Percentiles rank a stretch among this genome's conserved stretches.
These are phyloP conservation scores for Trichophyton schoenleinii DNA, from an alignment of 2,329 filamentous ascomycete genomes.

Conservation along the genomic window DNA sequence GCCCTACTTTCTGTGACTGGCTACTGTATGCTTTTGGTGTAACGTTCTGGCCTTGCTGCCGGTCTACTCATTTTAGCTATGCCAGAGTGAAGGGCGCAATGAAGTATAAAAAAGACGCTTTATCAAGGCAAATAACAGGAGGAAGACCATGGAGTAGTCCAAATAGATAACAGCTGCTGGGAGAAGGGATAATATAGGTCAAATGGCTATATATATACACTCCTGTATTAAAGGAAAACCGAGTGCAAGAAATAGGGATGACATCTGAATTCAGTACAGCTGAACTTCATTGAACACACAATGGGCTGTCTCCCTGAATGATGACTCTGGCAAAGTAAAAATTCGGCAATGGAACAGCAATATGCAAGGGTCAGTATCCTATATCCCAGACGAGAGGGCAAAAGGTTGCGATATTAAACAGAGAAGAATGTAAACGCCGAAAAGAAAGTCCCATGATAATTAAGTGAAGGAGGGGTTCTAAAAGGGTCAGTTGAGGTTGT, in stretches of 20 bases:
- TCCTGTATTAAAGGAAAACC: neutral
- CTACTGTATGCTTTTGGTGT: no score
- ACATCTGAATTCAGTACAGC: neutral
- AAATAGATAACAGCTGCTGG: neutral
- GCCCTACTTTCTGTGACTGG: no score
- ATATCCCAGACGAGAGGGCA: neutral
- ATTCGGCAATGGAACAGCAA: neutral
- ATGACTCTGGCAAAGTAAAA: neutral
- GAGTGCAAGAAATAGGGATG: neutral
- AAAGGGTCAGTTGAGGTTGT: conserved; percentile 15
- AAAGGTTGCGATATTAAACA: neutral
- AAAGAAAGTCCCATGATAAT: neutral
- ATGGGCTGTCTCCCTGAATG: neutral
- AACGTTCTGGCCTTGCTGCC: no score
- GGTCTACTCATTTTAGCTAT: no score
- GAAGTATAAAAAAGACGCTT: no score
- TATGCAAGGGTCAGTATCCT: conserved; percentile 2
- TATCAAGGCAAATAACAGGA: no score
- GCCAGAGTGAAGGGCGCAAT: no score
- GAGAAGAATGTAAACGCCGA: neutral
- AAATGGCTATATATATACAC: neutral
- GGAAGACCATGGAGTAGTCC: neutral
- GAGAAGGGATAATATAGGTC: neutral
- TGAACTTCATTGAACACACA: neutral
- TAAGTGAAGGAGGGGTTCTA: conserved; percentile 12